Conservation (phyloP, 441 rosid species). For the Eugenia klotzschiana region DNA sequence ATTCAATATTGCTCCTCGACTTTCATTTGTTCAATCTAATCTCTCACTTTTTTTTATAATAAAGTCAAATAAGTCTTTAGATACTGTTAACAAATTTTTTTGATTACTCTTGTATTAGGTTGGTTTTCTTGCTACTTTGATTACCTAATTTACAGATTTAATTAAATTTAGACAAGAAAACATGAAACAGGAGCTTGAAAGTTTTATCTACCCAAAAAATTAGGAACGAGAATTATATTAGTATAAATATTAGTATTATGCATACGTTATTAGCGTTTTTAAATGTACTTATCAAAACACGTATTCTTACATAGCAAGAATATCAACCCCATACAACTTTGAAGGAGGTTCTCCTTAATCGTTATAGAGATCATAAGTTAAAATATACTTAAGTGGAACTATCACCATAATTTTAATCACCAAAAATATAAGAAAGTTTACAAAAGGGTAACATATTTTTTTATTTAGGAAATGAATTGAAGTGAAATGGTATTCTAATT, state of each 20-base stretch:
- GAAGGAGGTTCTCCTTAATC: too few relatives aligned
- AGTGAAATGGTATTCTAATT: neutral
- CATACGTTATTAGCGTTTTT: too few relatives aligned
- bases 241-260: neutral
- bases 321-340: too few relatives aligned
- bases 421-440: neutral
- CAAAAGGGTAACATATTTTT: neutral
- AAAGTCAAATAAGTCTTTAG: neutral
- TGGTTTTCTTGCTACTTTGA: neutral
- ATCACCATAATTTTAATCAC: too few relatives aligned
- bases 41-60: neutral
- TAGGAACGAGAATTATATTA: neutral
- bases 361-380: too few relatives aligned
- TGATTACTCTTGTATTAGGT: neutral
- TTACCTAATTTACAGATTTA: neutral
- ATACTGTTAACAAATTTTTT: too few relatives aligned
- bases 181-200: neutral
- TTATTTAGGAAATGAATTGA: neutral
- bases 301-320: too few relatives aligned
- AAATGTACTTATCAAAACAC: too few relatives aligned
- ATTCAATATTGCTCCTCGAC: neutral
- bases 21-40: neutral
- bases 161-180: neutral
- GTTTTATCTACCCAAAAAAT: neutral
- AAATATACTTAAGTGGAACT: too few relatives aligned